Evolutionary conservation across 805 yeast species (phyloP).

Genomic region (Metschnikowia shivogae): DNA sequence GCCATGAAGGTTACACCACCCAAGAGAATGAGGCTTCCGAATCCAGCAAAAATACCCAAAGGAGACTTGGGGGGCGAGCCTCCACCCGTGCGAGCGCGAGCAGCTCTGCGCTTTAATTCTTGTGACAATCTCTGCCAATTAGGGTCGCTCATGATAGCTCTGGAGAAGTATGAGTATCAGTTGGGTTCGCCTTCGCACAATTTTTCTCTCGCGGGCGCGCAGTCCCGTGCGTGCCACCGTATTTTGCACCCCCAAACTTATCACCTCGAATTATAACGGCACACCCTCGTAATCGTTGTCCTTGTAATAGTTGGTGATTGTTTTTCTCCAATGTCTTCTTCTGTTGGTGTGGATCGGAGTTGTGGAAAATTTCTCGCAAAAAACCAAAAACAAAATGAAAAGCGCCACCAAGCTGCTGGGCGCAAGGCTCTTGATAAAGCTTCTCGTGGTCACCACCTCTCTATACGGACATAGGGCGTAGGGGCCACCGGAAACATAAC

Average conservation of each 20-base stretch:
- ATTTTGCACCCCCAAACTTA: background rate
- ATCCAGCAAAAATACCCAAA: constrained; percentile 36
- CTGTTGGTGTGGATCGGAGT: constrained; percentile 72
- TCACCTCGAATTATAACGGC: constrained; percentile 49
- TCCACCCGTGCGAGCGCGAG: constrained; percentile 21
- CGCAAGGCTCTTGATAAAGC: constrained; percentile 58
- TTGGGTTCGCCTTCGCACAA: constrained; percentile 4
- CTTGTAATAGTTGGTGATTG: constrained; percentile 49
- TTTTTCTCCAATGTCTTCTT: constrained; percentile 59
- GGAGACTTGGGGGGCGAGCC: constrained; percentile 34
- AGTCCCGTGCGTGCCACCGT: constrained; percentile 3
- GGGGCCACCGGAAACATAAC: constrained; percentile 87
- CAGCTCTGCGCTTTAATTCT: constrained; percentile 38
- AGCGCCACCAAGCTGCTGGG: constrained; percentile 63
- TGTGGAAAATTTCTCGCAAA: constrained; percentile 48
- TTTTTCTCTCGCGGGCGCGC: constrained; percentile 5
- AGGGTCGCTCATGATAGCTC: constrained; percentile 34
- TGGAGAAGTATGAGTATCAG: background rate
- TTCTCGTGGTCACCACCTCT: constrained; percentile 46
- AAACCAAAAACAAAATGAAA: constrained; percentile 46
- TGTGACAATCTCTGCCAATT: constrained; percentile 38
- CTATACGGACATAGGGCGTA: constrained; percentile 76
- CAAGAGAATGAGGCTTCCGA: constrained; percentile 38
- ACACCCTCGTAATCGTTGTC: constrained; percentile 80
- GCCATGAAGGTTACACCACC: constrained; percentile 40